Conservation (phyloP, 2,329 filamentous ascomycete species). For the Phaeosphaeriaceae sp. region DNA sequence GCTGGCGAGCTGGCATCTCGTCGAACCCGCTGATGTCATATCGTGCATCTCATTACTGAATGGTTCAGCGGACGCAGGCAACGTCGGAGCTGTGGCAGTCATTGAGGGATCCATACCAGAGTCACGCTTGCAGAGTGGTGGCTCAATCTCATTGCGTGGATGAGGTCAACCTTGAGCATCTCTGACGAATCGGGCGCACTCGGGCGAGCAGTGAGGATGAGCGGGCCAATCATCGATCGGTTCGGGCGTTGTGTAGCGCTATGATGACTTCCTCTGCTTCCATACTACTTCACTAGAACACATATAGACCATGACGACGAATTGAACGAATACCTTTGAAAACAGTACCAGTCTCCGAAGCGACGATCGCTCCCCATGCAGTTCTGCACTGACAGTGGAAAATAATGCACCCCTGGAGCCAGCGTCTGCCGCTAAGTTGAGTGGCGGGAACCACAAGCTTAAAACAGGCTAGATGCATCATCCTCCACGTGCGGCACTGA, state of each 20-base stretch:
- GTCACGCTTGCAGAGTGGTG: slow-evolving; percentile 25
- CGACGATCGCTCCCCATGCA: slow-evolving; percentile 6
- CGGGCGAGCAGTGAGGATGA: slow-evolving; percentile 5
- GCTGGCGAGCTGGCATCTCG: slow-evolving; percentile 85
- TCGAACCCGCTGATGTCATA: slow-evolving; percentile 89
- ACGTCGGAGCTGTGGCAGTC: slow-evolving; percentile 50
- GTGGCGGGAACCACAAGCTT: slow-evolving; percentile 6
- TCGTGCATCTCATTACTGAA: slow-evolving; percentile 66
- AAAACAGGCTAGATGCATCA: slow-evolving; percentile 7
- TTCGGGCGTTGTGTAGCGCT: background rate
- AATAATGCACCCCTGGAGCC: slow-evolving; percentile 21
- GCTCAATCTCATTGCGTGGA: slow-evolving; percentile 8
- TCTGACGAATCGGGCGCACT: slow-evolving; percentile 22
- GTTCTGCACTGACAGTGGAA: slow-evolving; percentile 5
- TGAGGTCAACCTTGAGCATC: slow-evolving; percentile 18
- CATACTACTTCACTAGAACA: background rate
- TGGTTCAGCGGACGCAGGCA: slow-evolving; percentile 53
- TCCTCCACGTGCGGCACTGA: slow-evolving; percentile 22
- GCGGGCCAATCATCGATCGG: background rate
- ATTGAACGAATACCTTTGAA: background rate
- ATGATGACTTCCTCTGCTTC: background rate
- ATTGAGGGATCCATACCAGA: slow-evolving; percentile 50
- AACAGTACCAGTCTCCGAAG: background rate
- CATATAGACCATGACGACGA: background rate
- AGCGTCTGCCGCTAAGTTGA: slow-evolving; percentile 14